A percentile compares a stretch with the other conserved stretches of the same genome.
Conservation (phyloP, 2,329 filamentous ascomycete genomes). For the Chalaropsis thielavioides region DNA sequence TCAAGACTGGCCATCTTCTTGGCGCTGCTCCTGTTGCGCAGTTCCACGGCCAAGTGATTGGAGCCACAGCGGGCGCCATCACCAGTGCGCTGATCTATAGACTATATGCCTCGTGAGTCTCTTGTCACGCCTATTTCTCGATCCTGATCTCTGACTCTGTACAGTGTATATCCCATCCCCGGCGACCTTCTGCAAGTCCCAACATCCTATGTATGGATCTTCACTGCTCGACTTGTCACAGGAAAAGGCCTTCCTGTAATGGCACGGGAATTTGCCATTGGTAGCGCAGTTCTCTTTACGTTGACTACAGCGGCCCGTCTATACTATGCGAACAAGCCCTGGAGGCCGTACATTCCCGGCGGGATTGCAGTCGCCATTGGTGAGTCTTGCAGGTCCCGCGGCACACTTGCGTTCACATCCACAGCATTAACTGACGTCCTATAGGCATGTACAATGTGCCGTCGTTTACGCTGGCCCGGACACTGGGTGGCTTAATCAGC, state of each 20-base stretch:
- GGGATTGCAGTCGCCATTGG: conserved; percentile 92
- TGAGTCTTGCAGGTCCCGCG: conserved; percentile 25
- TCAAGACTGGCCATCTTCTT: conserved; percentile 89
- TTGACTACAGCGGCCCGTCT: conserved; percentile 56
- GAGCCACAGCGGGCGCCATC: conserved; percentile 70
- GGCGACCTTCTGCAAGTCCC: conserved; percentile 86
- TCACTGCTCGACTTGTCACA: conserved; percentile 84
- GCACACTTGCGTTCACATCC: not conserved
- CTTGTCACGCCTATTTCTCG: too few relatives aligned
- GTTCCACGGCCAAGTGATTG: conserved; percentile 92
- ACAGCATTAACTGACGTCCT: not conserved
- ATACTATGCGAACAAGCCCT: conserved; percentile 38
- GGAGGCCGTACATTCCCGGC: conserved; percentile 69
- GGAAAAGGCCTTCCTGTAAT: conserved; percentile 74
- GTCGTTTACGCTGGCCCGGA: conserved; percentile 81
- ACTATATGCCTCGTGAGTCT: conserved; percentile 54
- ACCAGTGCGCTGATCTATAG: conserved; percentile 78
- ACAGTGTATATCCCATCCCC: conserved; percentile 70
- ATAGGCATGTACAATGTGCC: conserved; percentile 93
- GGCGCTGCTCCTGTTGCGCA: conserved; percentile 88
- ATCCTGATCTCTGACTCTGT: conserved; percentile 23
- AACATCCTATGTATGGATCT: conserved; percentile 93
- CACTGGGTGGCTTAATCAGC: conserved; percentile 57
- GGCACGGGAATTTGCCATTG: conserved; percentile 65
- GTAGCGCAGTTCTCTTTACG: conserved; percentile 61